Evolutionary conservation across 192 early-diverging fungal species (phyloP), one percentile per base, ranked within the genome.

Genomic region (Geranomyces michiganensis): DNA sequence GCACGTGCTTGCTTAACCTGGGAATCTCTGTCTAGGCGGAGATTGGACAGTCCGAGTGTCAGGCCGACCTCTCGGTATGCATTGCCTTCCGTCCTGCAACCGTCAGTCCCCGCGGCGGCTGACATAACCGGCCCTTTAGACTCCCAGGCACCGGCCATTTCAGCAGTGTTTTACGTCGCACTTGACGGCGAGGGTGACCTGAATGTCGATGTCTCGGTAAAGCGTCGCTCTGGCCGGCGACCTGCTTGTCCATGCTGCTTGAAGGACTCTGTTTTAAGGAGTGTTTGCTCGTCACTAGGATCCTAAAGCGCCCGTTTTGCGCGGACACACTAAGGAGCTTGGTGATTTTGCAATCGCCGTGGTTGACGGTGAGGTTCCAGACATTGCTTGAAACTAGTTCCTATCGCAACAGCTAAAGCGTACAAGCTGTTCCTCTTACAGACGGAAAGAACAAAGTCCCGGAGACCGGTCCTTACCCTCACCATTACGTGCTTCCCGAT

Each of bases 1-100:
- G 46, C 46, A 14, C 12, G 46, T 19, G 46, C 46, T 47, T 47
- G 46, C 46, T 47, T 47, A 10, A 19, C 46, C 46, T 10, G 19
- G 12, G 46, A 19, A 14, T 19, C 10, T 10, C 19, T 10, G 46
- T 41, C 5, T 10, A 41, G 36, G 90, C 41, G 92, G 90, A 30
- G 87, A 91, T 48, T 92, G 91, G 91, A 90, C 84, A 29, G 87
- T 86, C 4, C 85, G 91, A 14, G 91, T 97, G 45, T 82, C 84
- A 1, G 95, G 95, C 56, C 84, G 78, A 1, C 85, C 89, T 0
- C 81, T 89, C 21, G 36, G 36, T 41, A 41, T 41, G 36, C 5
- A 10, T 10, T 41, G 36, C 36, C 36, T 33, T 74, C 85, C 88
- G 79, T 26, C 22, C 36, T 41, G 36, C 36, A n/a, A n/a, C n/a